A percentile compares a stretch with the other conserved stretches of the same genome.
Conservation (phyloP, 768 basidiomycete genomes). For the Tylopilus intermedius region DNA sequence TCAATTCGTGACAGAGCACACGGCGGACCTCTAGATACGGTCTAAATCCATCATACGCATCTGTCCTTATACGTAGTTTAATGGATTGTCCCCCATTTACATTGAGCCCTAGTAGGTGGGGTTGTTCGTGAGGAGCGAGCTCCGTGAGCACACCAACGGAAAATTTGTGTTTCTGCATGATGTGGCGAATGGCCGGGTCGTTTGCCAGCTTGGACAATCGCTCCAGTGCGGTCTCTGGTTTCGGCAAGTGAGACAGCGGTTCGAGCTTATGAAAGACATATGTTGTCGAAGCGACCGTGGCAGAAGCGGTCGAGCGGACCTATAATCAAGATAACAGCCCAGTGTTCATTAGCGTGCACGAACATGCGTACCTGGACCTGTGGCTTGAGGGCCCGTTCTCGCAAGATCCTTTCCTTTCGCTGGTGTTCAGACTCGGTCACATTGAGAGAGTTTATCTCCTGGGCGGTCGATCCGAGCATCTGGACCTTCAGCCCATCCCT, state of each 20-base stretch:
- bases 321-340: constrained; percentile 16
- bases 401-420: constrained; percentile 53
- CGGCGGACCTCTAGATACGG: constrained; percentile 58
- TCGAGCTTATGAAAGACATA: constrained; percentile 64
- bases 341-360: not conserved
- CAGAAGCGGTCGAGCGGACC: constrained; percentile 53
- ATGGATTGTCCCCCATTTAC: constrained; percentile 57
- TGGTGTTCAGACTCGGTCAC: constrained; percentile 54
- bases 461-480: constrained; percentile 60
- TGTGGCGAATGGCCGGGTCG: constrained; percentile 65
- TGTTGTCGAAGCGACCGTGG: constrained; percentile 34
- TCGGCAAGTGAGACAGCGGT: constrained; percentile 60
- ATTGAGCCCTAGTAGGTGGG: constrained; percentile 65
- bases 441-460: constrained; percentile 53
- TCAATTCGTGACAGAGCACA: constrained; percentile 72
- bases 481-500: constrained; percentile 64
- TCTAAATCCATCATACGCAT: constrained; percentile 69
- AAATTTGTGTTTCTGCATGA: constrained; percentile 69
- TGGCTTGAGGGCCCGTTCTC: constrained; percentile 52
- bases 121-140: constrained; percentile 73
- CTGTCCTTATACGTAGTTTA: constrained; percentile 64
- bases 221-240: constrained; percentile 50
- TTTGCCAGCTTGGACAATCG: constrained; percentile 55
- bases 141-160: constrained; percentile 68
- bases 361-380: constrained; percentile 49